phyloP scores from a whole-genome alignment of 2,329 filamentous ascomycete species.

The Diaporthe citriasiana region DNA sequence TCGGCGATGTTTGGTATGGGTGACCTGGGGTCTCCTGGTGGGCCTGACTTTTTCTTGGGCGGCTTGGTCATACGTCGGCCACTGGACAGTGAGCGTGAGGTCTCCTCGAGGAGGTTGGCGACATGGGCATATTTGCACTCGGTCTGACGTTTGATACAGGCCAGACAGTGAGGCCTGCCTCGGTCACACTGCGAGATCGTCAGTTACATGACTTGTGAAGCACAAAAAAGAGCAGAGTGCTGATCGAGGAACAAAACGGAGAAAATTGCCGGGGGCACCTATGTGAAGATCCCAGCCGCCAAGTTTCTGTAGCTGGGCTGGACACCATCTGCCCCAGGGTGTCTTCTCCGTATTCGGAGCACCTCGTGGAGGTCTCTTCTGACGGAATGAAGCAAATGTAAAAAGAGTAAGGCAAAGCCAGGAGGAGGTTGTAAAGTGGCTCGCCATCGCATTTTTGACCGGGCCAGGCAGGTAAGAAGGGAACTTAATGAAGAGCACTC shows the following conservation, averaged over 20 bases:
- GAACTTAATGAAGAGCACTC: not conserved
- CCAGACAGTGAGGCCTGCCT: slow-evolving; percentile 76
- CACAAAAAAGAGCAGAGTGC: no score
- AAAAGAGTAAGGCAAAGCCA: not conserved
- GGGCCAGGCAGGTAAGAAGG: not conserved
- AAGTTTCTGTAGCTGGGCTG: not conserved
- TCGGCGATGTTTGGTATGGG: slow-evolving; percentile 70
- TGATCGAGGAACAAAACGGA: not conserved
- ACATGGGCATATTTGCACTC: slow-evolving; percentile 82
- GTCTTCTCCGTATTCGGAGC: not conserved
- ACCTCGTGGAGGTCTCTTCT: not conserved
- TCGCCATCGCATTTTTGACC: not conserved
- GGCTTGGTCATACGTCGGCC: slow-evolving; percentile 70
- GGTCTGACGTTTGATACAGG: slow-evolving; percentile 82
- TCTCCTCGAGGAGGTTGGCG: slow-evolving; percentile 82
- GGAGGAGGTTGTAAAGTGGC: not conserved
- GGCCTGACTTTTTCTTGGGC: slow-evolving; percentile 64
- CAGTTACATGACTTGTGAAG: slow-evolving; percentile 10
- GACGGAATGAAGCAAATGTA: not conserved
- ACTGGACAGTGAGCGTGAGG: slow-evolving; percentile 66
- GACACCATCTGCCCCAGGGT: not conserved
- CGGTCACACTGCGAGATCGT: slow-evolving; percentile 74
- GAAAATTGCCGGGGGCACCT: not conserved
- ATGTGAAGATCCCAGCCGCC: not conserved
- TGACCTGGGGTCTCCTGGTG: slow-evolving; percentile 53